Base-by-base conservation (phyloP, 805 yeast species). In the Spathaspora hagerdaliae region DNA sequence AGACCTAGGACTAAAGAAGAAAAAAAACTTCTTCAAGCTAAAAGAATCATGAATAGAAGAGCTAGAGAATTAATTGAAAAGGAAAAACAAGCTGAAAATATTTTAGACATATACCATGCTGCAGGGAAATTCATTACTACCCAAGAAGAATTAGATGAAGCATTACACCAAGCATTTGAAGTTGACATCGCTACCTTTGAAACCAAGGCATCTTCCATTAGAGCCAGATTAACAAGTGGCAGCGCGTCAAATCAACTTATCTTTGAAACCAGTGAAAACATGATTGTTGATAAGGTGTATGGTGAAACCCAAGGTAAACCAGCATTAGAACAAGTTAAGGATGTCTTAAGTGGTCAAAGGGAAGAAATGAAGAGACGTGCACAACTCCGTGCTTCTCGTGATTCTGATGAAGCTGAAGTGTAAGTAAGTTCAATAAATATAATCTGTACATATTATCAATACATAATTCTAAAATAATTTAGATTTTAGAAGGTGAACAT, bases 1-100 rank as follows among this genome's bases (percentile, higher is more conserved):
- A 77, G 85, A 58, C 78, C 68, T 39, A 77, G 96, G 63, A 85
- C 95, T 0, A 72, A 68, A 24, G 94, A 83, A 56, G 96, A 91
- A 65, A 62, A 66, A 42, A 77, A 74, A 43, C 56, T 77, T 27
- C 66, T 87, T 51, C 55, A 64, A 29, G 75, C 79, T 55, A 87
- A 85, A 62, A 76, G 91, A 53, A 64, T 70, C 40, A 78, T 85
- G 54, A 91, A 90, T 65, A 77, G 94, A 61, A 71, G 77, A 50
- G 66, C 74, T 36, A 60, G 65, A 11, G 82, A 82, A 54, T 73
- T 84, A 47, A 68, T 66, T 42, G 73, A 72, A 5, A 74, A 79
- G 52, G 80, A 78, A 50, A 64, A 67, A 38, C 77, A 77, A 54
- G 80, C 90, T 12, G 69, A 69, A 35, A 70, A 77, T 40, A 65